Base-by-base conservation (phyloP, 345 rosid genomes). In the Alliaria petiolata region DNA sequence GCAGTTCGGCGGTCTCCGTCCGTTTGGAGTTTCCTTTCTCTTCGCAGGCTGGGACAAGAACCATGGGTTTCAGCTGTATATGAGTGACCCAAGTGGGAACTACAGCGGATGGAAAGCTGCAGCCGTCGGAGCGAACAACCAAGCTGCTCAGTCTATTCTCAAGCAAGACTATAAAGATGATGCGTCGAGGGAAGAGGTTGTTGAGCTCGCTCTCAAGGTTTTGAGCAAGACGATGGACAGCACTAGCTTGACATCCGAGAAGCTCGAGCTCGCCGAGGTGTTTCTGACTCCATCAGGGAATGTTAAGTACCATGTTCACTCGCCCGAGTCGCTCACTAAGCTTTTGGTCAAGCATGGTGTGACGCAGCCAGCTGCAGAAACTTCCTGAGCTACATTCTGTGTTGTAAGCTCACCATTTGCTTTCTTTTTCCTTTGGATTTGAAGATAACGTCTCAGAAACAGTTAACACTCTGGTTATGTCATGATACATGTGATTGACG, bases 191-290 rank as follows among this genome's bases (percentile, higher is more conserved):
- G 98, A 90, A 61, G 97, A 89, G 50, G 96, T 89, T 0, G 96
- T 93, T 31, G 85, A 91, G 78, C 89, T 91, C 4, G 93, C 93
- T 0, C 67, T 91, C 49, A 91, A 89, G 87, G 97, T 91, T 40
- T 86, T 91, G 40, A 89, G 90, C 80, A 91, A 91, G 78, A 89
- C 97, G 10, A 91, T 91, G 97, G 97, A 91, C 81, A 91, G 97
- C 75, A 89, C 97, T 12, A 91, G 91, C 70, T 92, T 91, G 52
- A 87, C 93, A 52, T 84, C 96, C 0, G 97, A 91, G 47, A 91
- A 89, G 83, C 97, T 91, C 25, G 97, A 91, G 69, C 76, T 89
- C 60, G 87, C 96, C 3, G 97, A 91, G 80, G 83, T 91, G 30
- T 91, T 82, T 62, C 80, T 91, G 19, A 67, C 82, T 3, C 96